Conservation (phyloP, 495 filamentous ascomycete species). For the Hyphodiscus hymeniophilus region DNA sequence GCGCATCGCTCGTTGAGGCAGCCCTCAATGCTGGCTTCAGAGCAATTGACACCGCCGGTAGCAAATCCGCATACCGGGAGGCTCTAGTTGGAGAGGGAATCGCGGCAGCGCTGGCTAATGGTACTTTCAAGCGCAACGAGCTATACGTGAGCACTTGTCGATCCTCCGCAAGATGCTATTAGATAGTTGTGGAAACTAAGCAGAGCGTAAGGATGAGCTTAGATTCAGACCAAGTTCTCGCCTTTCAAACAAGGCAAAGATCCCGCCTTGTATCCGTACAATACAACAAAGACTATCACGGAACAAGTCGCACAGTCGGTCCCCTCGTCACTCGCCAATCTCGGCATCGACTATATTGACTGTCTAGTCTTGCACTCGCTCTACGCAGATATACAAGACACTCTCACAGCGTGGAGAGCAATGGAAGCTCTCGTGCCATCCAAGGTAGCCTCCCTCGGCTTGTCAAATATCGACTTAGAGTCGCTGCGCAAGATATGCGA, state of each 20-base stretch:
- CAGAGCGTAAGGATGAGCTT: not conserved
- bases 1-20: conserved; percentile 43
- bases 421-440: conserved; percentile 9
- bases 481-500: conserved; percentile 1
- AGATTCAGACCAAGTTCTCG: conserved; percentile 12
- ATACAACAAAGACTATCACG: conserved; percentile 5
- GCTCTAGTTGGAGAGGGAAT: conserved; percentile 3
- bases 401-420: conserved; percentile 4
- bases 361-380: conserved; percentile 7
- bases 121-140: not conserved
- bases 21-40: conserved; percentile 60
- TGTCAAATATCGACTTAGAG: conserved; percentile 4
- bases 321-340: conserved; percentile 1
- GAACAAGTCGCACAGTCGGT: conserved; percentile 5
- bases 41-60: conserved; percentile 53
- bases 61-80: conserved; percentile 7
- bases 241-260: conserved; percentile 8
- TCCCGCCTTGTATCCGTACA: conserved; percentile 6
- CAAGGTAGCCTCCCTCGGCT: not conserved
- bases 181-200: not conserved
- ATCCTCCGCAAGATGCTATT: not conserved
- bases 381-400: conserved; percentile 7
- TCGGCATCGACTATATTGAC: conserved; percentile 4
- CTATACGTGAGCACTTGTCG: conserved; percentile 1
- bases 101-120: conserved; percentile 1